Conservation (phyloP, 208 protist species). For the Polymyxa betae region DNA sequence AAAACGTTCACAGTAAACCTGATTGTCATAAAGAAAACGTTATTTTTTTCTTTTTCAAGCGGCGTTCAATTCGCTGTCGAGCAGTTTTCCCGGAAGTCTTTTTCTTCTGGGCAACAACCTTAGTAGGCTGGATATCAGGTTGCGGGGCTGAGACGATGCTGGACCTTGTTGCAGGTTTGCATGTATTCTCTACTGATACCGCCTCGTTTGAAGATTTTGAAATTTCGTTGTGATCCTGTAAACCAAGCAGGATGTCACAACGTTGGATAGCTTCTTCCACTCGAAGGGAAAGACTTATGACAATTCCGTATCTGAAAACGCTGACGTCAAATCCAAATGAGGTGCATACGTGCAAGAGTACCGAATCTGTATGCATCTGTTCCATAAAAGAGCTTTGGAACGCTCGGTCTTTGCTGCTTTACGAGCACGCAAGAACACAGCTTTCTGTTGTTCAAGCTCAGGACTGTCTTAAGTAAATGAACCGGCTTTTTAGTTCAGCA, state of each 20-base stretch:
- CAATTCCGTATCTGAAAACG: not conserved
- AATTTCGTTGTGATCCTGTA: not conserved
- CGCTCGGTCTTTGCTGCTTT: not conserved
- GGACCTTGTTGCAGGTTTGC: not conserved
- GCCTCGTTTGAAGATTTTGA: not conserved
- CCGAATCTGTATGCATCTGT: not conserved
- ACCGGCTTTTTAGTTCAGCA: not conserved
- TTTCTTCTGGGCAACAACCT: not conserved
- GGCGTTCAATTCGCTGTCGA: not conserved
- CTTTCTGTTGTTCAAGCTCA: not conserved
- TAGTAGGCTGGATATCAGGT: not conserved
- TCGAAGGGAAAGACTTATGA: not conserved
- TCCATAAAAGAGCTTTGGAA: not conserved
- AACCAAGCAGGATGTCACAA: constrained; percentile 7
- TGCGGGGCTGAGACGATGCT: not conserved
- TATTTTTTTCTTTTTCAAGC: not conserved
- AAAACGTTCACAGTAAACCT: not conserved
- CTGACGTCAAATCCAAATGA: not conserved
- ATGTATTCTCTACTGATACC: not conserved
- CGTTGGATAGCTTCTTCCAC: constrained; percentile 2
- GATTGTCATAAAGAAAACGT: not conserved
- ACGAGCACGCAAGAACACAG: not conserved
- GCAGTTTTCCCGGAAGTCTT: not conserved
- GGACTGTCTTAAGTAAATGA: not conserved
- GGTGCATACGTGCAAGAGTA: not conserved